Evolutionary conservation across 1,284 basidiomycete species (phyloP), one percentile per base, ranked within the genome.

Genomic region (Entoloma clypeatum): DNA sequence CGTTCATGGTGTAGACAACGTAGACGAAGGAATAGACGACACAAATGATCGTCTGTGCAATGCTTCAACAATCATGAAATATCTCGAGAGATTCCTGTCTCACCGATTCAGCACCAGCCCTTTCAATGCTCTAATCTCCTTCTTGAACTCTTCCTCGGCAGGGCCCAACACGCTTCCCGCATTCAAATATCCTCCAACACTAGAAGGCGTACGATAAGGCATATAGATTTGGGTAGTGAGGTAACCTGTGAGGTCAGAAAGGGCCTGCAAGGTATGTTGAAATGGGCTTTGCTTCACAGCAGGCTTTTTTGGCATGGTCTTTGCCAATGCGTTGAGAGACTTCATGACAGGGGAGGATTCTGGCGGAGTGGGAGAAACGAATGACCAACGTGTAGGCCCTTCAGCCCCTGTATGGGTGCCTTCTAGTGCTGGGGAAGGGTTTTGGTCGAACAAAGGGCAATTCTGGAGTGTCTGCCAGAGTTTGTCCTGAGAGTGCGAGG

Each of bases 191-290:
- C 60, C 56, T 17, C 53, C 50, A 22, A 55, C 51, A 27, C 58
- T 59, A n/a, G 58, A 48, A 29, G 68, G 55, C 9, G 63, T 54
- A 38, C 63, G 56, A 51, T 64, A 74, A 7, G 68, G 67, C 21
- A 68, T 50, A 53, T 81, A 83, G 5, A 80, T 70, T 47, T 81
- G 77, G 6, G 77, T 69, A 34, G 76, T 76, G 50, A 86, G 68
- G 58, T 81, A 83, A 4, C 80, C 81, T 1, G 80, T 84, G 47
- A 84, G 72, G 48, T 81, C 77, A 1, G 75, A 68, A 27, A 83
- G 63, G 0, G 77, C 55, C 50, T 82, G 71, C 16, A 81, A 56
- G 3, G 77, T 75, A 50, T 74, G 69, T 50, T 80, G 76, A 55
- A 65, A 68, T 50, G 53, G 52, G 39, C 52, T 63, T 36, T 53